Percentiles rank a stretch among this genome's conserved stretches.
Conservation (phyloP, 1,284 basidiomycete genomes). For the Mycena sp. region DNA sequence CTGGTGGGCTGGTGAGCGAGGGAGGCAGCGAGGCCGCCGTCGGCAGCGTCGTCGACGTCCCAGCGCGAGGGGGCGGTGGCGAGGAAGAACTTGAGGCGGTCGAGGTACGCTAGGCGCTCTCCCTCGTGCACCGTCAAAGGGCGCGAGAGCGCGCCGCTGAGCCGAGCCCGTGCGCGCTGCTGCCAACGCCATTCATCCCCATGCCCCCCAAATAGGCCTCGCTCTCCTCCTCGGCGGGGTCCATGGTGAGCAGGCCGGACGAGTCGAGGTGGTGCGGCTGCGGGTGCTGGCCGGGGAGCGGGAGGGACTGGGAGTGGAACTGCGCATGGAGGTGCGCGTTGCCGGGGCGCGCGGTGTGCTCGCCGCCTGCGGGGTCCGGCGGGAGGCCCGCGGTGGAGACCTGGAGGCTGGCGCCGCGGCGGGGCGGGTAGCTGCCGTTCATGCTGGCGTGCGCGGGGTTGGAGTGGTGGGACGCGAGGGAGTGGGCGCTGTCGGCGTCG, state of each 20-base stretch:
- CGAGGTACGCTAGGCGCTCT: constrained; percentile 75
- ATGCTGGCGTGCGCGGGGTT: too few relatives aligned
- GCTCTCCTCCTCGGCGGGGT: constrained; percentile 18
- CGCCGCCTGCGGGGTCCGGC: constrained; percentile 24
- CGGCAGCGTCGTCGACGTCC: constrained; percentile 47
- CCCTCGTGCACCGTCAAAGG: constrained; percentile 70
- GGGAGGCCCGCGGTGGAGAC: too few relatives aligned
- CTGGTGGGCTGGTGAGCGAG: background rate
- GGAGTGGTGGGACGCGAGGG: too few relatives aligned
- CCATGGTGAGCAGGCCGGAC: constrained; percentile 20
- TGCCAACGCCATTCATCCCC: background rate
- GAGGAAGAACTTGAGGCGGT: constrained; percentile 86
- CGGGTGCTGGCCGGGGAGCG: constrained; percentile 25
- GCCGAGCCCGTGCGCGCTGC: constrained; percentile 32
- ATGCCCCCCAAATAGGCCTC: too few relatives aligned
- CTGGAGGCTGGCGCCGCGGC: too few relatives aligned
- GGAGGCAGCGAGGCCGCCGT: background rate
- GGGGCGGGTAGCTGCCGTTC: too few relatives aligned
- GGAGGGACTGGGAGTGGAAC: constrained; percentile 46
- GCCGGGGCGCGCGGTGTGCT: constrained; percentile 54
- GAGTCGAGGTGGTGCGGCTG: background rate
- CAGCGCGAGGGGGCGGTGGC: constrained; percentile 84
- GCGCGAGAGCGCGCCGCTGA: constrained; percentile 57
- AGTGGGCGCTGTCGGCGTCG: too few relatives aligned
- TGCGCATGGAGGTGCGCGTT: constrained; percentile 53